Conservation (phyloP, 768 basidiomycete genomes). For the Mycena crocata region DNA sequence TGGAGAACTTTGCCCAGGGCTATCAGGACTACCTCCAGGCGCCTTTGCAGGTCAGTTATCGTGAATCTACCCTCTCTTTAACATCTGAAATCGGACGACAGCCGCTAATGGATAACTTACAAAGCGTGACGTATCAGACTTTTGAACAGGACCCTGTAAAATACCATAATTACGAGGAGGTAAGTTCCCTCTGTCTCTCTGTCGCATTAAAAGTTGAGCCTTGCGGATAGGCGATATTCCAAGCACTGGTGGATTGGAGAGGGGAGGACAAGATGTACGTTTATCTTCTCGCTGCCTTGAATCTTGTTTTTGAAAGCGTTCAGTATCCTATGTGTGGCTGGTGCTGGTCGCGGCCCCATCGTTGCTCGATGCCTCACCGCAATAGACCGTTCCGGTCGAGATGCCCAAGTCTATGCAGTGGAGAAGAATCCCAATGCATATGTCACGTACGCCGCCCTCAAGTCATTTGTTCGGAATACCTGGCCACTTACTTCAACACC, state of each 20-base stretch:
- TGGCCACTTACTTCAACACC: conserved; percentile 30
- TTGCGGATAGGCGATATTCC: conserved; percentile 74
- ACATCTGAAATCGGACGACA: conserved; percentile 45
- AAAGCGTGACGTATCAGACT: conserved; percentile 95
- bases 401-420: conserved; percentile 83
- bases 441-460: conserved; percentile 81
- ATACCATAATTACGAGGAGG: conserved; percentile 95
- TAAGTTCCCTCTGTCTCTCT: conserved; percentile 41
- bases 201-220: conserved; percentile 11
- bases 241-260: conserved; percentile 81
- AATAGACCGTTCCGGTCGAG: conserved; percentile 69
- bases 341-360: conserved; percentile 94
- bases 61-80: conserved; percentile 13
- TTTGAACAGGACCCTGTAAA: conserved; percentile 99
- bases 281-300: conserved; percentile 11
- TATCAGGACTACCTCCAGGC: conserved; percentile 97
- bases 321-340: conserved; percentile 91
- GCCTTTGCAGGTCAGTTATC: conserved; percentile 83
- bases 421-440: conserved; percentile 98
- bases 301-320: conserved; percentile 17
- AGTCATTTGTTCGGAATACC: conserved; percentile 16
- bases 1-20: conserved; percentile 91
- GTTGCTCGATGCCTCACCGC: conserved; percentile 88
- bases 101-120: conserved; percentile 98
- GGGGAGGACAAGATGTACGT: conserved; percentile 72